Conservation (phyloP, 2,329 filamentous ascomycete genomes). For the Pyrenochaeta sp. region DNA sequence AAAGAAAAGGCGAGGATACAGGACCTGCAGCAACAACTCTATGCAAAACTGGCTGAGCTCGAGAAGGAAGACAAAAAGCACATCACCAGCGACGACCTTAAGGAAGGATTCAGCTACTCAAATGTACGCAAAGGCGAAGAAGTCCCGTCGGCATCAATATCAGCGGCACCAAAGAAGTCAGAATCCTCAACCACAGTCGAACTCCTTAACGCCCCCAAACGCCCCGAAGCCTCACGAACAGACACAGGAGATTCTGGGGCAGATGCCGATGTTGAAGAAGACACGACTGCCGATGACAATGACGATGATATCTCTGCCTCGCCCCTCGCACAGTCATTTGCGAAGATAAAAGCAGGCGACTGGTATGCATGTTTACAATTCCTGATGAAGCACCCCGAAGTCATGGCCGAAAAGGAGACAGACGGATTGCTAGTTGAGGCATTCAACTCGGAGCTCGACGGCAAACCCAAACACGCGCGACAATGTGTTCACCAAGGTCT, state of each 20-base stretch:
- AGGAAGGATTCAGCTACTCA: constrained; percentile 90
- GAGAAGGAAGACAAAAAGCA: constrained; percentile 86
- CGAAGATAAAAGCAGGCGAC: constrained; percentile 77
- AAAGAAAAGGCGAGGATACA: constrained; percentile 80
- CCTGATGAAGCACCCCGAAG: constrained; percentile 77
- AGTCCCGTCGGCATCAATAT: constrained; percentile 34
- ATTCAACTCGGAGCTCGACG: constrained; percentile 85
- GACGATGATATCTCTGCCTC: constrained; percentile 81
- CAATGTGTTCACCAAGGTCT: constrained; percentile 94
- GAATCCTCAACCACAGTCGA: constrained; percentile 61
- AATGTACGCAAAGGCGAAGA: constrained; percentile 64
- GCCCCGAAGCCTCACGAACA: constrained; percentile 44
- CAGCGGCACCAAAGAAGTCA: constrained; percentile 27
- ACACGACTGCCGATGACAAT: constrained; percentile 51
- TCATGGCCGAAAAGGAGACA: constrained; percentile 85
- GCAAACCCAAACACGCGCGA: constrained; percentile 76
- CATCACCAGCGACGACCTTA: constrained; percentile 91
- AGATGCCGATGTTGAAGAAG: constrained; percentile 70
- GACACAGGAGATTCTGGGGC: constrained; percentile 63
- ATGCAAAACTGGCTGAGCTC: constrained; percentile 77
- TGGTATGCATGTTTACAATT: constrained; percentile 79
- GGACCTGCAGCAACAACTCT: constrained; percentile 77
- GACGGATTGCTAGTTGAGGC: constrained; percentile 91
- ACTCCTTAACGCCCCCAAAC: constrained; percentile 74
- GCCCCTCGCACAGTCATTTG: constrained; percentile 80